Evolutionary conservation across 768 basidiomycete species (phyloP).

Genomic region (Russula virescens): DNA sequence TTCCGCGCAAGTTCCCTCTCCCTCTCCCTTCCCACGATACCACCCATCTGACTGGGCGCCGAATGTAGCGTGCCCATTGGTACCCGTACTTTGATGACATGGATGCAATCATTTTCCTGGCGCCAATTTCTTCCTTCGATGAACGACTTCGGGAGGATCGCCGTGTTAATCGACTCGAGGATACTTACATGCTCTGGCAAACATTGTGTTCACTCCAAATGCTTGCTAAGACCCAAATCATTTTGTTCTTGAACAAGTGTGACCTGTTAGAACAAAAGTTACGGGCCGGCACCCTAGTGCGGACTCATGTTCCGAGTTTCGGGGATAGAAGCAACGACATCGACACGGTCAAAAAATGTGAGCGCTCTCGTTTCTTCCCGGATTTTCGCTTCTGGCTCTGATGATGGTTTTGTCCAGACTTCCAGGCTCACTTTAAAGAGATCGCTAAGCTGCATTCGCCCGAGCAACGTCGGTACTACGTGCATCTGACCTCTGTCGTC

Average conservation of each 20-base stretch:
- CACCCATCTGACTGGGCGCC: background rate
- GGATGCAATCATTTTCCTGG: slow-evolving; percentile 78
- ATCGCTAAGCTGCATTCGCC: slow-evolving; percentile 60
- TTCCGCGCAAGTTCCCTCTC: background rate
- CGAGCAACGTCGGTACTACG: slow-evolving; percentile 58
- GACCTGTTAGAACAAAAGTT: slow-evolving; percentile 71
- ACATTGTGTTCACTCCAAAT: slow-evolving; percentile 61
- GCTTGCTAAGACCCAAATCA: slow-evolving; percentile 54
- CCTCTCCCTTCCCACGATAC: background rate
- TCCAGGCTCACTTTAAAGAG: slow-evolving; percentile 76
- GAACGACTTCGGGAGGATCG: slow-evolving; percentile 65
- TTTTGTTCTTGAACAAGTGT: slow-evolving; percentile 76
- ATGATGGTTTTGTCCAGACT: slow-evolving; percentile 41
- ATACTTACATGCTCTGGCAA: slow-evolving; percentile 68
- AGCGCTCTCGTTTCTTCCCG: slow-evolving; percentile 26
- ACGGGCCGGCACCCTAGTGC: slow-evolving; percentile 56
- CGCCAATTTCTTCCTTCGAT: slow-evolving; percentile 64
- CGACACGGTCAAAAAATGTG: slow-evolving; percentile 64
- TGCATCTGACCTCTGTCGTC: slow-evolving; percentile 72
- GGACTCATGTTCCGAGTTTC: slow-evolving; percentile 66
- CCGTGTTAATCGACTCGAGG: slow-evolving; percentile 64
- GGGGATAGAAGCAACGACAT: slow-evolving; percentile 69
- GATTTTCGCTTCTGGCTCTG: background rate
- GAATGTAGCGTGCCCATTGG: slow-evolving; percentile 54
- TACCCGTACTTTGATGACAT: slow-evolving; percentile 77